Percentiles rank a stretch among this genome's conserved stretches.
Evolutionary conservation across 75 land plant genomes (phyloP).

Genomic region (Pinus albicaulis): DNA sequence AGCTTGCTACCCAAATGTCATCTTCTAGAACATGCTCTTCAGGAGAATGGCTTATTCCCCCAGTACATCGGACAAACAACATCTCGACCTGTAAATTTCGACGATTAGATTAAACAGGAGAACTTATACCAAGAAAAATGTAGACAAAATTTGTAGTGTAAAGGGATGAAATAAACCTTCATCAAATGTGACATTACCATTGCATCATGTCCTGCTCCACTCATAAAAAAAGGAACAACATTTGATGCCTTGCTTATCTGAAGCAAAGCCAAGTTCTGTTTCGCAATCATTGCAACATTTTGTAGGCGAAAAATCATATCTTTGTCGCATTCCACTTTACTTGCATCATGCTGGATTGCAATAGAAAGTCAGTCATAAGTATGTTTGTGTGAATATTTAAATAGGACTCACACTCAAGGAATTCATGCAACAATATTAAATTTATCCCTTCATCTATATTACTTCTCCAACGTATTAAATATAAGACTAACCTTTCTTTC

Average conservation of each 20-base stretch:
- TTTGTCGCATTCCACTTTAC: conserved; percentile 52
- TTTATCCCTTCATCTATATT: background rate
- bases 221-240: conserved; percentile 74
- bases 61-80: conserved; percentile 94
- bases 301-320: conserved; percentile 53
- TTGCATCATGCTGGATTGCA: conserved; percentile 73
- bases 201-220: conserved; percentile 99
- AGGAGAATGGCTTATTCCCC: conserved; percentile 96
- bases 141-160: background rate
- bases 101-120: conserved; percentile 1
- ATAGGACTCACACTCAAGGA: background rate
- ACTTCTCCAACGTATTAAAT: background rate
- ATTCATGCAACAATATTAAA: background rate
- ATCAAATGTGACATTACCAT: conserved; percentile 94
- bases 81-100: conserved; percentile 67
- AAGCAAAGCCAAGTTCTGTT: conserved; percentile 26
- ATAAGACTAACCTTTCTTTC: conserved; percentile 73
- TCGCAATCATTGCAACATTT: conserved; percentile 49
- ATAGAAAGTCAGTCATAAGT: conserved; percentile 4
- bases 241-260: conserved; percentile 18
- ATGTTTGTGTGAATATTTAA: background rate
- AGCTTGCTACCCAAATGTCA: conserved; percentile 90
- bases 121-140: background rate
- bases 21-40: conserved; percentile 86
- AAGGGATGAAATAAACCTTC: conserved; percentile 41